A percentile compares a stretch with the other conserved stretches of the same genome.
These are phyloP conservation scores for Hevea brasiliensis DNA, from an alignment of 345 rosid genomes.

Conservation along the genomic window DNA sequence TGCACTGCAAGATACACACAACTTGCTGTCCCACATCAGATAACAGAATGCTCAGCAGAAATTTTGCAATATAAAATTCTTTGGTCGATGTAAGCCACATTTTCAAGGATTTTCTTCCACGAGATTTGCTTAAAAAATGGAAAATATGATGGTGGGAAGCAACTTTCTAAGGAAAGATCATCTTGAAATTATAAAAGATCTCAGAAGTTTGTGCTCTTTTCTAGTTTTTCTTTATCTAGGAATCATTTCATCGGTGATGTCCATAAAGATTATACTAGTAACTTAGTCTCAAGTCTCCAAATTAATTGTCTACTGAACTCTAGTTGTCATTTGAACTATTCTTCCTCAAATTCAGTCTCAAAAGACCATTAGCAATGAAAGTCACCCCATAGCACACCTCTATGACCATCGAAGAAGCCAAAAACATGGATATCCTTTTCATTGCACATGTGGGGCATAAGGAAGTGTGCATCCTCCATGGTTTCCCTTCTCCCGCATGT, in stretches of 20 bases:
- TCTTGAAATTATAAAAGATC: background rate
- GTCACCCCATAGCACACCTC: slow-evolving; percentile 53
- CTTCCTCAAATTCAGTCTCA: slow-evolving; percentile 12
- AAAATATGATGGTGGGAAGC: background rate
- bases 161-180: background rate
- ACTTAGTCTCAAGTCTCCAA: background rate
- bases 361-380: slow-evolving; percentile 10
- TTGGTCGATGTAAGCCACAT: background rate
- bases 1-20: background rate
- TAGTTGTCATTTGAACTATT: background rate
- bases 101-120: background rate
- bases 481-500: slow-evolving; percentile 89
- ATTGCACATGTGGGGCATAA: slow-evolving; percentile 63
- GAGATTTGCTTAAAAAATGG: background rate
- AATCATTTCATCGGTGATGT: background rate
- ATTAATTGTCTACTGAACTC: background rate
- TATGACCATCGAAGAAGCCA: slow-evolving; percentile 93
- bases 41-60: background rate
- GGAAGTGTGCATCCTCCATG: slow-evolving; percentile 91
- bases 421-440: slow-evolving; percentile 64
- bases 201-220: background rate
- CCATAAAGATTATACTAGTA: background rate
- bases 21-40: background rate
- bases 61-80: background rate
- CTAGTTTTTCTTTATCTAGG: background rate